A percentile compares a stretch with the other conserved stretches of the same genome.
These are phyloP conservation scores for Macrocystidia cucumis DNA, from an alignment of 1,284 basidiomycete species.

Conservation along the genomic window DNA sequence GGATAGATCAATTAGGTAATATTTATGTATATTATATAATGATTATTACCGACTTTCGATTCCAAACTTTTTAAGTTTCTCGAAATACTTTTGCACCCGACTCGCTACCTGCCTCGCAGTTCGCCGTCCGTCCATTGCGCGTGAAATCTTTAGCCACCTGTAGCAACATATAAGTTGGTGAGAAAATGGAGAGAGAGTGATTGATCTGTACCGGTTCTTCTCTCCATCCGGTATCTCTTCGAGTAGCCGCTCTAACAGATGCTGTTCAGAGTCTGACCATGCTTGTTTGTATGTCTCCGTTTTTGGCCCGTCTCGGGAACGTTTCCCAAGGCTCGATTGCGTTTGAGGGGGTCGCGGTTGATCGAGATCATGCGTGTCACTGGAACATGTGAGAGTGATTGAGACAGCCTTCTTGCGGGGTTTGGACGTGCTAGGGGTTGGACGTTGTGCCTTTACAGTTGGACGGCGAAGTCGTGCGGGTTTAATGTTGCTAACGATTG, in stretches of 20 bases:
- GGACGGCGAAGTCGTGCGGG: not conserved
- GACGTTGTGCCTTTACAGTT: not conserved
- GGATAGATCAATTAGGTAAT: too few species aligned
- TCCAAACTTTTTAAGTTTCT: slow-evolving; percentile 74
- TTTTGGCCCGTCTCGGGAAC: slow-evolving; percentile 29
- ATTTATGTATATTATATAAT: too few species aligned
- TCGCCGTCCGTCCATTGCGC: slow-evolving; percentile 66
- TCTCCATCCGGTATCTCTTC: slow-evolving; percentile 73
- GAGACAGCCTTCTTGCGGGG: not conserved
- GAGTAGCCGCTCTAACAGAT: slow-evolving; percentile 60
- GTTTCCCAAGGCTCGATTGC: slow-evolving; percentile 4
- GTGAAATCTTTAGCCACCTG: slow-evolving; percentile 75
- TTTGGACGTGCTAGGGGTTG: not conserved
- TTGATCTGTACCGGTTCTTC: slow-evolving; percentile 49
- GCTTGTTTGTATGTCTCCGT: slow-evolving; percentile 71
- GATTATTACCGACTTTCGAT: slow-evolving; percentile 12
- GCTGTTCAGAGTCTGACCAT: slow-evolving; percentile 70
- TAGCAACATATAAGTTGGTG: slow-evolving; percentile 2
- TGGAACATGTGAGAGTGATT: not conserved
- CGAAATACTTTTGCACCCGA: slow-evolving; percentile 79
- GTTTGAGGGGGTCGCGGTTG: slow-evolving; percentile 1
- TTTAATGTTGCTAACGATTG: not conserved
- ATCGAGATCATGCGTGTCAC: slow-evolving; percentile 1
- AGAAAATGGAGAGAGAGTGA: not conserved
- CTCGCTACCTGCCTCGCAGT: slow-evolving; percentile 79